phyloP scores from a whole-genome alignment of 805 yeast genomes.

The Starmerella scarabaei region DNA sequence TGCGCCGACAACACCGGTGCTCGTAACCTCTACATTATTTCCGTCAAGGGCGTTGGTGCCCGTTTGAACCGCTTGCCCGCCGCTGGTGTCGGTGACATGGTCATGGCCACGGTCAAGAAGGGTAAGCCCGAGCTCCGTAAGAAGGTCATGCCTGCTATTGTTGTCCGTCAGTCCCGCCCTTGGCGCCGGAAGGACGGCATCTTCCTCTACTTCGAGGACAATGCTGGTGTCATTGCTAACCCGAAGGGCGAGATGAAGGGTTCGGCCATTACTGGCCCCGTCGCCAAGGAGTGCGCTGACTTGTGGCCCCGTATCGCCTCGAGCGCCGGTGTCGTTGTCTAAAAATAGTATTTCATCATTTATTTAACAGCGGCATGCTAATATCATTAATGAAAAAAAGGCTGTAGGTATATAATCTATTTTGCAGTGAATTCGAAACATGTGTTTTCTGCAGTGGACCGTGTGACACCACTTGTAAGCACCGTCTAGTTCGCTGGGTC shows the following conservation, averaged over 20 bases:
- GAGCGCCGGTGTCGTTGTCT: conserved; percentile 99
- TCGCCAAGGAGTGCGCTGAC: conserved; percentile 99
- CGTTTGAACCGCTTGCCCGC: conserved; percentile 99
- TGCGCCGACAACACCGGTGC: conserved; percentile 99
- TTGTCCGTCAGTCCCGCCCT: conserved; percentile 97
- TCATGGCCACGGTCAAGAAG: conserved; percentile 89
- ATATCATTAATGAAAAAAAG: too few species aligned
- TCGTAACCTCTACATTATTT: conserved; percentile 94
- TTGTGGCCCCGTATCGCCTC: conserved; percentile 99
- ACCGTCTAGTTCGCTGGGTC: too few species aligned
- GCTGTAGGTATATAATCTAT: too few species aligned
- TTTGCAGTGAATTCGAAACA: too few species aligned
- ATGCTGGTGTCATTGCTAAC: conserved; percentile 99
- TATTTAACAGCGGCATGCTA: conserved; percentile 1
- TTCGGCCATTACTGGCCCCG: conserved; percentile 99
- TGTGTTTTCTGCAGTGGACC: too few species aligned
- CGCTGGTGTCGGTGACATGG: conserved; percentile 94
- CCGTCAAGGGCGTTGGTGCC: conserved; percentile 99
- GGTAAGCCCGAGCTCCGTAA: conserved; percentile 99
- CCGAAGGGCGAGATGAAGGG: conserved; percentile 99
- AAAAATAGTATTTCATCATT: conserved; percentile 27
- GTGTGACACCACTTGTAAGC: too few species aligned
- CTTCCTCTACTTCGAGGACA: conserved; percentile 98
- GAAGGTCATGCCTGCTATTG: conserved; percentile 99
- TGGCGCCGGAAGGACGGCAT: conserved; percentile 99